A percentile compares a stretch with the other conserved stretches of the same genome.
These are phyloP conservation scores for Sambucus nigra DNA, from an alignment of 129 eudicot species.

Conservation along the genomic window DNA sequence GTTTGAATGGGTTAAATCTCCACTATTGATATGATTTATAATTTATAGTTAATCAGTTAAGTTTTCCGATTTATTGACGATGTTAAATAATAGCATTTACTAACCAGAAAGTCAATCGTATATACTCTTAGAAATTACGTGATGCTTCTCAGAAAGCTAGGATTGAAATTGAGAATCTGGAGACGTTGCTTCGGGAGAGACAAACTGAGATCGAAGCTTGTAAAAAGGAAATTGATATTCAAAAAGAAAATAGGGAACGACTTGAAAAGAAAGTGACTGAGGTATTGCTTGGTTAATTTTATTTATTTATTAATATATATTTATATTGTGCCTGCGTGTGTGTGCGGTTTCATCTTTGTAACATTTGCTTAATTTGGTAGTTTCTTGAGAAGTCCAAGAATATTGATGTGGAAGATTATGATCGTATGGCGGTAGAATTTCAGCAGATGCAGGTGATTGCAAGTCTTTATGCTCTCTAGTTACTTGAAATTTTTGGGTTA, in stretches of 20 bases:
- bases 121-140: conserved; percentile 43
- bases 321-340: background rate
- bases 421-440: conserved; percentile 39
- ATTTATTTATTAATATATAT: background rate
- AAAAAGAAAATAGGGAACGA: conserved; percentile 32
- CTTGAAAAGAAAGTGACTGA: conserved; percentile 43
- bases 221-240: conserved; percentile 44
- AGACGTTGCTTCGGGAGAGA: conserved; percentile 34
- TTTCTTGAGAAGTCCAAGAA: conserved; percentile 46
- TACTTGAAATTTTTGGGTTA: background rate
- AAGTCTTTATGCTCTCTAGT: background rate
- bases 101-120: background rate
- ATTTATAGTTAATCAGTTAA: background rate
- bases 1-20: conserved; percentile 5
- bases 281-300: conserved; percentile 4
- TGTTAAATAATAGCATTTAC: background rate
- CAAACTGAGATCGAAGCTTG: conserved; percentile 44
- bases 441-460: conserved; percentile 43
- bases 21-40: background rate
- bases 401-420: conserved; percentile 63
- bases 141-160: conserved; percentile 35
- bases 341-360: background rate
- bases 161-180: conserved; percentile 42
- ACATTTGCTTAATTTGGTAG: conserved; percentile 1
- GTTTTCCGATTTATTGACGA: background rate